Base-by-base conservation (phyloP, 1,284 basidiomycete species). In the Vanrija humicola region DNA sequence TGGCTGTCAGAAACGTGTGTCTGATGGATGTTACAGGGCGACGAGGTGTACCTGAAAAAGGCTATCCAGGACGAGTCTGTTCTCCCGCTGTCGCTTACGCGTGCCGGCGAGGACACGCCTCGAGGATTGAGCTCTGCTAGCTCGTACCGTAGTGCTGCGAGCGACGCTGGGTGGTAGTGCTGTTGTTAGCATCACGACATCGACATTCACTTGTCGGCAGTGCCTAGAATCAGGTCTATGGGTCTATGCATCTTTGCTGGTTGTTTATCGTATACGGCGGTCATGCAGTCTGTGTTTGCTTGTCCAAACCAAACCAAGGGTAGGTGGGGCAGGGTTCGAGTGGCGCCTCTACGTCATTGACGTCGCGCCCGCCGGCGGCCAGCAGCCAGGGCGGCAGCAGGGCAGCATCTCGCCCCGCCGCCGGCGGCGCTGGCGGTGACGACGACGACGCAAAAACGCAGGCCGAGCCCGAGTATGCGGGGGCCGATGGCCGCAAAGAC, bases 41-140 rank as follows among this genome's bases (percentile, higher is more conserved):
- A 77, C 61, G 72, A 75, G 47, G 75, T 78, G 29, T 78, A 78
- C 59, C 72, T 77, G 43, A 73, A 77, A 53, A 75, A 76, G 52
- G 62, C 68, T 3, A 69, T 78, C 34, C 66, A 76, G 29, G 76
- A 78, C 59, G 77, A 78, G 52, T 67, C 73, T 4, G 76, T 77
- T 15, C 62, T 78, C 15, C 77, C 77, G 9, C 63, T 78, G 14
- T 72, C 69, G 21, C 63, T 72, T 19, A 46, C 58, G 38, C 63
- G 74, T 38, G 59, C 65, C 2, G 75, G 75, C 12, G 74, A 77
- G 40, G 75, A 77, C 49, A 77, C 75, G 10, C 74, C 74, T 14
- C 50, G 74, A 12, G 52, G 50, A 12, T 66, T 74, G 53, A 72
- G 70, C 50, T 68, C 64, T 16, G 70, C 74, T 3, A 72, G 72